Evolutionary conservation across 2,329 filamentous ascomycete species (phyloP).

Genomic region (Monosporascus sp.): DNA sequence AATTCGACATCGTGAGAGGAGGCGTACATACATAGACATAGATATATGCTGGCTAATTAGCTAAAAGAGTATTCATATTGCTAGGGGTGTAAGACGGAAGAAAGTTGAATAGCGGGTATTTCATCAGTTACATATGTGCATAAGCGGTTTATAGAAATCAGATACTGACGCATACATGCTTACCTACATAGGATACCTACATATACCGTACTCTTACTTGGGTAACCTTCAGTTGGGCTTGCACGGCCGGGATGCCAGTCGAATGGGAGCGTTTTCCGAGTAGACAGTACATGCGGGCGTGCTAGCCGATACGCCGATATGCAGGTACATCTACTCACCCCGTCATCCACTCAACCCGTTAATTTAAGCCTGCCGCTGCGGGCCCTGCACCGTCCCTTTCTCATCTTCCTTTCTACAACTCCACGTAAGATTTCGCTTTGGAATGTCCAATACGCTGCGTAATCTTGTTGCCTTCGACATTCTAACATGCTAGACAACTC

Average conservation of each 20-base stretch:
- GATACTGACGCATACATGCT: too few species aligned
- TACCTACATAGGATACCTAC: too few species aligned
- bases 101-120: too few species aligned
- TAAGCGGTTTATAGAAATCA: background rate
- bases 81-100: too few species aligned
- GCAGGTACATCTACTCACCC: conserved; percentile 24
- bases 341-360: background rate
- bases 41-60: too few species aligned
- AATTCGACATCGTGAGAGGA: too few species aligned
- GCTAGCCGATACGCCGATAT: conserved; percentile 27
- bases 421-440: background rate
- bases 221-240: background rate
- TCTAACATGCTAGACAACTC: background rate
- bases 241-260: background rate
- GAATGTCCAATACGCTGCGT: too few species aligned
- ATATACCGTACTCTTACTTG: too few species aligned
- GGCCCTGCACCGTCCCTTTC: background rate
- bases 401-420: background rate
- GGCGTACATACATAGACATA: too few species aligned
- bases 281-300: conserved; percentile 19
- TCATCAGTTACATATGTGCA: background rate
- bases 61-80: too few species aligned
- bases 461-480: background rate
- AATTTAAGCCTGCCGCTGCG: background rate
- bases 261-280: background rate